Evolutionary conservation across 2,329 filamentous ascomycete species (phyloP).

Genomic region (Fusarium heterosporum): DNA sequence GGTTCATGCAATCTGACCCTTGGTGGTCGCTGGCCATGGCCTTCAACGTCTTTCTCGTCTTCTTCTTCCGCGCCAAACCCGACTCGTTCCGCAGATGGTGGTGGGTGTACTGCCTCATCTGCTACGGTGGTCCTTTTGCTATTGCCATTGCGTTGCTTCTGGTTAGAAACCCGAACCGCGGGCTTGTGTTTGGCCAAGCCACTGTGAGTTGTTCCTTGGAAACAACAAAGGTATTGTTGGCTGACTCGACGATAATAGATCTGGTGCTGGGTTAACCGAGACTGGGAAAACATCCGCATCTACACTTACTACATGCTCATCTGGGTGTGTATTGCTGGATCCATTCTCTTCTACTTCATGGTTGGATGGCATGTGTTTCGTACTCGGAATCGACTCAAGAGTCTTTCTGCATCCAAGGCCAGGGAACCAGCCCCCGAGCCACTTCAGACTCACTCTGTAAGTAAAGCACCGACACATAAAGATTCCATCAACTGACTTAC

Average conservation of each 20-base stretch:
- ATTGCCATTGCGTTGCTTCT: slow-evolving; percentile 75
- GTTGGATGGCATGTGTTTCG: slow-evolving; percentile 71
- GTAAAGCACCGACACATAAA: not conserved
- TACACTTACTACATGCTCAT: slow-evolving; percentile 72
- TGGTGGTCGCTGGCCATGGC: slow-evolving; percentile 87
- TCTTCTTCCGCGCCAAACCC: slow-evolving; percentile 69
- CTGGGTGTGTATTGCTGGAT: slow-evolving; percentile 69
- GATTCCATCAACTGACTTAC: not conserved
- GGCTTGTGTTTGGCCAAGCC: slow-evolving; percentile 66
- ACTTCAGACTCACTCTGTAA: slow-evolving; percentile 39
- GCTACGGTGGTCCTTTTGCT: slow-evolving; percentile 78
- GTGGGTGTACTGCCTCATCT: slow-evolving; percentile 76
- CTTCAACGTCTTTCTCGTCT: slow-evolving; percentile 80
- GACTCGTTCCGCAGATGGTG: slow-evolving; percentile 78
- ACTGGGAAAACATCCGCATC: slow-evolving; percentile 68
- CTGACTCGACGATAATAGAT: slow-evolving; percentile 55
- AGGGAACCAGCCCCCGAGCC: slow-evolving; percentile 51
- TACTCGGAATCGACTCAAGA: slow-evolving; percentile 66
- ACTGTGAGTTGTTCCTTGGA: slow-evolving; percentile 57
- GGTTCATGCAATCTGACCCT: slow-evolving; percentile 82
- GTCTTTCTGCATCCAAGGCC: slow-evolving; percentile 58
- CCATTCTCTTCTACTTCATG: slow-evolving; percentile 65
- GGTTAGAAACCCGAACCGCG: slow-evolving; percentile 55
- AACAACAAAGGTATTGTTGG: not conserved
- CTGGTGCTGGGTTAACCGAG: slow-evolving; percentile 70